Conservation (phyloP, 148 eudicot species). For the Hydrangea macrophylla region DNA sequence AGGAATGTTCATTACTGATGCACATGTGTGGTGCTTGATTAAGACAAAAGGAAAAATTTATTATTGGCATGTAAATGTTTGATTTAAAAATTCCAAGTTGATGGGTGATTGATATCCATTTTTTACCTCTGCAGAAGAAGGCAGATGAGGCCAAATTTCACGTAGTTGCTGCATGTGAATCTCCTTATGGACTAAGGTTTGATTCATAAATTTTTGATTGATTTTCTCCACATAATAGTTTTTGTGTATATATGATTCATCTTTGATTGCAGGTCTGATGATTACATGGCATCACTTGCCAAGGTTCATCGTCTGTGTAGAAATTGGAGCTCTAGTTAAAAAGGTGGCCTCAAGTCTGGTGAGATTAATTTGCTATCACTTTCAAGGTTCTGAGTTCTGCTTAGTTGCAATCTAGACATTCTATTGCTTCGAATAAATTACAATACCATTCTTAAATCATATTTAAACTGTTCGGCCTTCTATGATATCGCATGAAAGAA, state of each 20-base stretch:
- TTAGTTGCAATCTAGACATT: neutral
- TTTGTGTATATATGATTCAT: neutral
- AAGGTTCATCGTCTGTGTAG: slow-evolving; percentile 76
- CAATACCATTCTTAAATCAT: neutral
- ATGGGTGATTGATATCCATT: neutral
- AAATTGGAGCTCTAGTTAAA: slow-evolving; percentile 54
- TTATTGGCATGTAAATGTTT: neutral
- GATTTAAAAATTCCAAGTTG: neutral
- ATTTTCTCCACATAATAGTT: neutral
- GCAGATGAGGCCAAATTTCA: slow-evolving; percentile 56
- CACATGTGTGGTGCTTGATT: neutral
- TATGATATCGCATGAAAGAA: too few species aligned
- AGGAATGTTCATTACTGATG: neutral
- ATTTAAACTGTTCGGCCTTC: neutral
- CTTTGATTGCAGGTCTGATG: slow-evolving; percentile 63
- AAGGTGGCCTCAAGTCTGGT: neutral
- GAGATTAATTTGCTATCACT: neutral
- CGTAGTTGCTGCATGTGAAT: slow-evolving; percentile 59
- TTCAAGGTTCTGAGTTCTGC: neutral
- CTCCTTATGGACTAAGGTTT: slow-evolving; percentile 75
- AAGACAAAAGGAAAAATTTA: neutral
- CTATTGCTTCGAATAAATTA: neutral
- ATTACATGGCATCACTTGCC: slow-evolving; percentile 89
- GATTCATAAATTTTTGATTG: neutral
- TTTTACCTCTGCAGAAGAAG: slow-evolving; percentile 41